phyloP scores from a whole-genome alignment of 2,329 filamentous ascomycete genomes.

The Aspergillus bombycis region DNA sequence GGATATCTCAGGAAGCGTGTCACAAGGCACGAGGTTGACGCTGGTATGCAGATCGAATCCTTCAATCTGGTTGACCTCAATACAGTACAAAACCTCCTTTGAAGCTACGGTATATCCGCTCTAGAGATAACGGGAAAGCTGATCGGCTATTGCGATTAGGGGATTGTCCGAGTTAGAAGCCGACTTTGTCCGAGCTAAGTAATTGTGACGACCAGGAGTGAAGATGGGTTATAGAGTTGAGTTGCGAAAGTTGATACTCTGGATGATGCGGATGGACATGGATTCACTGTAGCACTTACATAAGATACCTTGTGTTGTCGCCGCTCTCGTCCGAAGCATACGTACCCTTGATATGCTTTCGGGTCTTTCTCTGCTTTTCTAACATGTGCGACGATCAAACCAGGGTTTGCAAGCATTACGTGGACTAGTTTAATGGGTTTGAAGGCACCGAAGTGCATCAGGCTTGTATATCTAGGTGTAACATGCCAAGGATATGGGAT shows the following conservation, averaged over 20 bases:
- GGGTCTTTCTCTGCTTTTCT: background rate
- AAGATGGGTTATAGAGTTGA: background rate
- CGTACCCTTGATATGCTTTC: background rate
- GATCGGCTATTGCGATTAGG: background rate
- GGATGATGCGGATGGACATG: background rate
- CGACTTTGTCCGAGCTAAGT: background rate
- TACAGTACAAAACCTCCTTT: too few relatives aligned
- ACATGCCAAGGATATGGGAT: background rate
- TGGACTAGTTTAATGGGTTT: background rate
- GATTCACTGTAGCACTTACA: background rate
- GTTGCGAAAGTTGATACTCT: background rate
- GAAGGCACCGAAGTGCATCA: too few relatives aligned
- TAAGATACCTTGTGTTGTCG: background rate
- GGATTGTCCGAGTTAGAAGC: background rate
- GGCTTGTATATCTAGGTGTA: background rate
- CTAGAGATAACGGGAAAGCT: background rate
- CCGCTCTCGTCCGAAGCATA: background rate
- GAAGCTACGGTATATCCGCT: background rate
- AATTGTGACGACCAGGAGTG: background rate
- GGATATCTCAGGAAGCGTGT: background rate
- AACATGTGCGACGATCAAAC: background rate
- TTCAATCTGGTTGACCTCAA: background rate
- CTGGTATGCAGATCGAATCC: background rate
- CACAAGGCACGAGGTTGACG: background rate
- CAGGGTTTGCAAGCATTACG: background rate